Evolutionary conservation across 2,329 filamentous ascomycete genomes (phyloP), one percentile per base, ranked within the genome.

Genomic region (Arachnomyces sp.): DNA sequence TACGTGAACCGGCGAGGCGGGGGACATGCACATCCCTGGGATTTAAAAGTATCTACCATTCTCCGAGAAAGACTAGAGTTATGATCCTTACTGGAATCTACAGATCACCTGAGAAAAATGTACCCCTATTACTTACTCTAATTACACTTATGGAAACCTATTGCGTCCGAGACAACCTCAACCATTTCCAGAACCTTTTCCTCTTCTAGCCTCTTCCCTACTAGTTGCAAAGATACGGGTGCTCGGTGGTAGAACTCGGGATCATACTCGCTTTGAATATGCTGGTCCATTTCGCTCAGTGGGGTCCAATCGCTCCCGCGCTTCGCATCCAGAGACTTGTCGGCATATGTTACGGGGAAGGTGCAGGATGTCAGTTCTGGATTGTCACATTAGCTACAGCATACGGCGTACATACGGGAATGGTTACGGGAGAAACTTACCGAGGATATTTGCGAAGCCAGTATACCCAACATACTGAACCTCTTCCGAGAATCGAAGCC

Each of bases 121-220:
- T n/a, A n/a, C n/a, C 34, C 34, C 9, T 13, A 8, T 4, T 8
- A 25, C 4, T 8, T 28, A 15, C 34, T 13, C 25, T 39, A 20
- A n/a, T 39, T 28, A 18, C 36, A 13, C 39, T 33, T 25, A 25
- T 25, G 31, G 12, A 17, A 36, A 35, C 48, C 58, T 43, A 63
- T 43, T 20, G 52, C 53, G 34, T 62, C 51, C 7, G 54, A 49
- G 40, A 66, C 55, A 14, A 63, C 51, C 14, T 56, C 57, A 11
- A 56, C 55, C 57, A 64, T 59, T 38, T 65, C 62, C 31, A 66
- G 34, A 5, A 56, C 52, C 33, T 58, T 57, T 46, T 56, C 55
- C 31, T 59, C 56, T 33, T 60, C 57, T 5, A 58, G 45, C n/a
- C 53, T 41, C 17, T 47, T 45, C 3, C 53, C 54, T 5, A 57